Conservation (phyloP, 2,329 filamentous ascomycete species). For the Lecanosticta acicola region DNA sequence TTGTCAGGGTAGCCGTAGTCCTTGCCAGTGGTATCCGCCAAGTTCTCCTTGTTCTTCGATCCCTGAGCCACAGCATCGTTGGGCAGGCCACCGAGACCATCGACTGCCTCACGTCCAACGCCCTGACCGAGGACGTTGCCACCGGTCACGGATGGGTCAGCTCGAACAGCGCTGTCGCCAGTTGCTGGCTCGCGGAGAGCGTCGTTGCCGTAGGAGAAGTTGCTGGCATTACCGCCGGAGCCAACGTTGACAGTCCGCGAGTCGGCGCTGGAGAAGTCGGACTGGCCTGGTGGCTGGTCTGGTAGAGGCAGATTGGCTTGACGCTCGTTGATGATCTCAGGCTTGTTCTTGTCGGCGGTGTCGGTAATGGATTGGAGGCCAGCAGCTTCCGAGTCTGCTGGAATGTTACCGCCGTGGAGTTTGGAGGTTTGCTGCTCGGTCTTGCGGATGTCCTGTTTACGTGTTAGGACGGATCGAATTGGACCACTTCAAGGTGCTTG, state of each 20-base stretch:
- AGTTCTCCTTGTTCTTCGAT: slow-evolving; percentile 37
- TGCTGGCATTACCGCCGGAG: slow-evolving; percentile 47
- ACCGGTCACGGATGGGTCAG: slow-evolving; percentile 45
- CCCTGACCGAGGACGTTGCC: slow-evolving; percentile 44
- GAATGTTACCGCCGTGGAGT: slow-evolving; percentile 38
- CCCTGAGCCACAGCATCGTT: slow-evolving; percentile 55
- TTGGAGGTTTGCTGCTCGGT: slow-evolving; percentile 39
- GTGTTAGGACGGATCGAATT: neutral
- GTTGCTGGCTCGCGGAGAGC: slow-evolving; percentile 44
- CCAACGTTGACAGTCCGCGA: slow-evolving; percentile 64
- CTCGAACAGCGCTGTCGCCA: slow-evolving; percentile 48
- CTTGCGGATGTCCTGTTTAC: slow-evolving; percentile 40
- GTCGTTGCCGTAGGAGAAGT: slow-evolving; percentile 44
- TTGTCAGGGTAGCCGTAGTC: slow-evolving; percentile 40
- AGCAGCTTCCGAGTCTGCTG: slow-evolving; percentile 42
- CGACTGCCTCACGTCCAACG: slow-evolving; percentile 59
- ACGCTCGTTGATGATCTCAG: slow-evolving; percentile 60
- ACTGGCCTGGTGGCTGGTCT: slow-evolving; percentile 67
- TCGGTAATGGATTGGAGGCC: slow-evolving; percentile 36
- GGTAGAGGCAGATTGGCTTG: slow-evolving; percentile 72
- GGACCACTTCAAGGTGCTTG: neutral
- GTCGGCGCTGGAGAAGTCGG: slow-evolving; percentile 72
- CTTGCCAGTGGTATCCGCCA: slow-evolving; percentile 39
- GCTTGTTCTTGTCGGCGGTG: slow-evolving; percentile 24
- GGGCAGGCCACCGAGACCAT: slow-evolving; percentile 51